Conservation (phyloP, 2,329 filamentous ascomycete genomes). For the Septoria petroselini region DNA sequence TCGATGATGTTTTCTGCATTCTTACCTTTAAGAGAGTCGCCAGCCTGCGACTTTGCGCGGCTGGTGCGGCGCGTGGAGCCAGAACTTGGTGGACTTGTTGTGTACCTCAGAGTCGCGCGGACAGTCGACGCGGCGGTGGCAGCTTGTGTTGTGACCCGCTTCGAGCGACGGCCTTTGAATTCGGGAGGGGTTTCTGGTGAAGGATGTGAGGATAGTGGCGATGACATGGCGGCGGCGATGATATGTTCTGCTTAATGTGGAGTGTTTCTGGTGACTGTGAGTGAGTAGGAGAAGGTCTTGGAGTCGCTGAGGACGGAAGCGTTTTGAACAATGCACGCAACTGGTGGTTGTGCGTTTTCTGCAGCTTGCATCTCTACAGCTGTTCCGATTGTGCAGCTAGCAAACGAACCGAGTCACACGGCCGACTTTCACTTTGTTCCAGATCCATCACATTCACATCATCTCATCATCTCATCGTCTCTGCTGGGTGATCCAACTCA, state of each 20-base stretch:
- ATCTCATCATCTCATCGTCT: not conserved
- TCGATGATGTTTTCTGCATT: not conserved
- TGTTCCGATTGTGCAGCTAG: too few relatives aligned
- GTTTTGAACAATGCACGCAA: not conserved
- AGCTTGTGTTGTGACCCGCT: conserved; percentile 1
- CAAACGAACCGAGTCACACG: not conserved
- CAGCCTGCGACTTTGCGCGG: too few relatives aligned
- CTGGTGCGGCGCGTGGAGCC: not conserved
- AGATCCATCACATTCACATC: too few relatives aligned
- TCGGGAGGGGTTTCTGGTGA: not conserved
- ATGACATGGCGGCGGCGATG: not conserved
- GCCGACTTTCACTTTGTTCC: not conserved
- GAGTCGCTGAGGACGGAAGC: too few relatives aligned
- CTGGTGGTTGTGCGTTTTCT: not conserved
- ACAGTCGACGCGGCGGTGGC: not conserved
- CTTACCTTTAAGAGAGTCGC: too few relatives aligned
- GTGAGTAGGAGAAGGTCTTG: too few relatives aligned
- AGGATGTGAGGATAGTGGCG: not conserved
- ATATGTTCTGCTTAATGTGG: not conserved
- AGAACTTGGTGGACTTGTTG: not conserved
- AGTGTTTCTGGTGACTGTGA: too few relatives aligned
- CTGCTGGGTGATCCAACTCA: conserved; percentile 1
- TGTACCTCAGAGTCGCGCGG: not conserved
- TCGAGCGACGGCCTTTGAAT: not conserved
- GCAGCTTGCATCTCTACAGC: not conserved